Evolutionary conservation across 352 stramenopile genomes (phyloP), one percentile per base, ranked within the genome.

Genomic region (Blastocystis sp.): DNA sequence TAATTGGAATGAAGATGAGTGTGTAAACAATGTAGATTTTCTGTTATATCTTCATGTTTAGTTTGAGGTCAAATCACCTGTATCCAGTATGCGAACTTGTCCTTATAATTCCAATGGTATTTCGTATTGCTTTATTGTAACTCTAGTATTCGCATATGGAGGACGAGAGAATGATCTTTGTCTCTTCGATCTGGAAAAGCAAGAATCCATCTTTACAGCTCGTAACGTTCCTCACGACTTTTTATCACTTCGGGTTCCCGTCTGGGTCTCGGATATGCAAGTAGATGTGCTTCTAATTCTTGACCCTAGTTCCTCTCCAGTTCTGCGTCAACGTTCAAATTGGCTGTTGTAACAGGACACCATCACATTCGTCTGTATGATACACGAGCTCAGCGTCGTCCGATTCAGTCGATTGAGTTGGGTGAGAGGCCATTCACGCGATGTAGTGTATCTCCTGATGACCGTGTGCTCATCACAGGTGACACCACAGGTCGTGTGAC

Each of bases 401-500:
- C 93, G 0, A 89, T 95, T 39, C 89, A 92, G 71, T 88, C 94
- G 6, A 39, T 80, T 54, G 73, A 49, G 77, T 86, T 74, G 37
- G 69, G 63, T 56, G 52, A 35, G 11, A 63, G 73, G 16, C 77
- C 86, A 52, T 75, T 89, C 4, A 88, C 52, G 11, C 54, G 43
- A 7, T 86, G 86, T 57, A 12, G 24, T 12, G 52, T 56, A 24
- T 27, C 69, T 11, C 39, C 43, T 58, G 77, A 89, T 43, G 32
- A 93, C 58, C 88, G 88, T 7, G 89, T 97, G 6, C 93, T 93
- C 51, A 66, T 67, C 39, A 90, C 95, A 9, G 93, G 92, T 21
- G 94, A 97, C 89, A 93, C 93, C n/a, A 91, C 92, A 24, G 94
- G 94, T 24, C 93, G 94, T 88, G 88, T 96, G 75, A 92, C 95